Base-by-base conservation (phyloP, 164 flowering plant genomes). In the Annona squamosa region DNA sequence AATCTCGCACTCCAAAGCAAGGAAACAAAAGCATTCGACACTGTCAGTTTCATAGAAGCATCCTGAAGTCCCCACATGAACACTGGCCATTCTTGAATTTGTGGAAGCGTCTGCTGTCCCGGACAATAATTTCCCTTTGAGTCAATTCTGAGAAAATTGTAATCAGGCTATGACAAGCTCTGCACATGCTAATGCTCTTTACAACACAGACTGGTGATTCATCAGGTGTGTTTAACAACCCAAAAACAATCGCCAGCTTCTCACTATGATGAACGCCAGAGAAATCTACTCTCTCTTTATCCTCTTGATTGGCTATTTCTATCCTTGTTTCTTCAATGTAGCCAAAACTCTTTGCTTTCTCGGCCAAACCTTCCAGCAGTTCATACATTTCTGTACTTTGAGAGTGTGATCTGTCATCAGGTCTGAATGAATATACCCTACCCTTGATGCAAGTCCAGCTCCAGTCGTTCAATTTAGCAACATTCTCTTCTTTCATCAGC, bases 21-120 rank as follows among this genome's bases (percentile, higher is more conserved):
- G 63, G 52, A 65, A 69, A 69, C 37, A 52, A 68, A 17, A 46
- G 62, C 45, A 52, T 19, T 19, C 42, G 59, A 52, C 59, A 52
- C 37, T 26, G 37, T 47, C 18, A 5, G 43, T 2, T 1, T 73
- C 71, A 73, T 4, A 73, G 56, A 45, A 73, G 65, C 7, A 83
- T 56, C 74, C 85, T 81, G 68, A 81, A 88, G 74, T 87, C 97
- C 61, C 92, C 90, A 76, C 98, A 92, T 1, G 97, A 89, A 78
- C 97, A 94, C 0, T 76, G 68, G 9, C 97, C 97, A 42, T 82
- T 69, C 17, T 67, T 81, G 81, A 94, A 90, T 74, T 75, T 86
- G 73, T 92, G 98, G 73, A 94, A 88, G 48, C 89, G 77, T 78
- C 81, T 89, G 76, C 94, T 85, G 74, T 94, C 98, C 52, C 94